A percentile compares a stretch with the other conserved stretches of the same genome.
phyloP scores from a whole-genome alignment of 805 yeast genomes.

The Candida ascalaphidarum region DNA sequence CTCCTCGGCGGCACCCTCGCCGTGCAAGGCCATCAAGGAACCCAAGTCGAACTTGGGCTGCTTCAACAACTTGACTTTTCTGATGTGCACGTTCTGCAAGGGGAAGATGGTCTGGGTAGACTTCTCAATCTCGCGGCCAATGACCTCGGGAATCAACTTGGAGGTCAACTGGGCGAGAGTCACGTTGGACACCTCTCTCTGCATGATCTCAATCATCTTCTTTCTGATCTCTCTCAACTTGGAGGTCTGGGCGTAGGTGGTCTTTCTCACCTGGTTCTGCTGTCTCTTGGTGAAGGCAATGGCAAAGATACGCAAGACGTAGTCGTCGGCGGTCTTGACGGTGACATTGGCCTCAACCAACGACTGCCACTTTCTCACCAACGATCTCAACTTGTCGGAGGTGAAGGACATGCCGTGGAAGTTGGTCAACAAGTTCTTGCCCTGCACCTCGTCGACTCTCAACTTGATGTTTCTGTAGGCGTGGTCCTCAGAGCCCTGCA shows the following conservation, averaged over 20 bases:
- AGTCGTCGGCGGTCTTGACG: slow-evolving; percentile 4
- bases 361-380: slow-evolving; percentile 3
- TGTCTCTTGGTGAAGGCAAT: slow-evolving; percentile 5
- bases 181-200: slow-evolving; percentile 2
- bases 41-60: slow-evolving; percentile 6
- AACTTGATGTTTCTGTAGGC: slow-evolving; percentile 2
- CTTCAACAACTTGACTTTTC: slow-evolving; percentile 6
- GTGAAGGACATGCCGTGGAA: slow-evolving; percentile 4
- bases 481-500: slow-evolving; percentile 4
- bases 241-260: slow-evolving; percentile 3
- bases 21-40: slow-evolving; percentile 5
- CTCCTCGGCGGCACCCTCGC: slow-evolving; percentile 3
- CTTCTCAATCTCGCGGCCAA: slow-evolving; percentile 4
- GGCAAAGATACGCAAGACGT: slow-evolving; percentile 2
- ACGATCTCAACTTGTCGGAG: slow-evolving; percentile 3
- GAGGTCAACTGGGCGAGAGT: slow-evolving; percentile 3
- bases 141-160: slow-evolving; percentile 4
- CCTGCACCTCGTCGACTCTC: slow-evolving; percentile 4
- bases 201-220: slow-evolving; percentile 3
- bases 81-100: slow-evolving; percentile 5
- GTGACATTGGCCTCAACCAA: slow-evolving; percentile 3
- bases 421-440: slow-evolving; percentile 4
- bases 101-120: slow-evolving; percentile 3
- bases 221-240: slow-evolving; percentile 3
- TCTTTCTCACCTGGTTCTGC: slow-evolving; percentile 3